Conservation (phyloP, 139 green algal species). For the Coccomyxa sp. region DNA sequence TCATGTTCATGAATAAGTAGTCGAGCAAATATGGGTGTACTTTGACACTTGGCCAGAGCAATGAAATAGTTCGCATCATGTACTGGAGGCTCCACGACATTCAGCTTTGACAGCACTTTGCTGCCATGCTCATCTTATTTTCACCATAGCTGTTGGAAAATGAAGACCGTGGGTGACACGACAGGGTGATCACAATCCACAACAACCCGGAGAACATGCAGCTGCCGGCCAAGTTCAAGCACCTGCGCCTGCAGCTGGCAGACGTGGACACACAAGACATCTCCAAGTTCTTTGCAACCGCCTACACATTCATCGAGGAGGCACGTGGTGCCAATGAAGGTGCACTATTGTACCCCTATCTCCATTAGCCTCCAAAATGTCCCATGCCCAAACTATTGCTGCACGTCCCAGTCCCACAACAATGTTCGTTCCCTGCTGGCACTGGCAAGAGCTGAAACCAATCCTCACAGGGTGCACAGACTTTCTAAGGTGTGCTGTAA, state of each 20-base stretch:
- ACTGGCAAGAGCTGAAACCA: neutral
- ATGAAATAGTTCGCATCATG: no score
- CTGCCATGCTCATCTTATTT: no score
- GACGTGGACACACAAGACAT: slow-evolving; percentile 70
- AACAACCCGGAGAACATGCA: slow-evolving; percentile 58
- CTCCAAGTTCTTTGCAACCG: slow-evolving; percentile 42
- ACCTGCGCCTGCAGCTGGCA: slow-evolving; percentile 51
- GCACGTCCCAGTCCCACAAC: neutral
- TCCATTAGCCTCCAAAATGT: no score
- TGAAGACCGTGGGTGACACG: neutral
- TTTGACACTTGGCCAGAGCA: no score
- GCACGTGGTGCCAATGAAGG: slow-evolving; percentile 18
- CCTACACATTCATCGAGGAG: slow-evolving; percentile 71
- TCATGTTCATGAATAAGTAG: no score
- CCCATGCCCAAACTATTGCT: no score
- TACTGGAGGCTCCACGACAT: no score
- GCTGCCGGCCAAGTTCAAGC: slow-evolving; percentile 24
- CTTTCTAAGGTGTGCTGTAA: neutral
- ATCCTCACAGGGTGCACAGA: neutral
- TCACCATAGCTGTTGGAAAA: no score
- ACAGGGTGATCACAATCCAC: slow-evolving; percentile 42
- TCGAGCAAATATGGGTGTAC: no score
- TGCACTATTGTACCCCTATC: neutral
- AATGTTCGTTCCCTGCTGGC: neutral
- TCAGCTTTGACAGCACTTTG: no score